Conservation (phyloP, 345 rosid genomes). For the Dovyalis caffra region DNA sequence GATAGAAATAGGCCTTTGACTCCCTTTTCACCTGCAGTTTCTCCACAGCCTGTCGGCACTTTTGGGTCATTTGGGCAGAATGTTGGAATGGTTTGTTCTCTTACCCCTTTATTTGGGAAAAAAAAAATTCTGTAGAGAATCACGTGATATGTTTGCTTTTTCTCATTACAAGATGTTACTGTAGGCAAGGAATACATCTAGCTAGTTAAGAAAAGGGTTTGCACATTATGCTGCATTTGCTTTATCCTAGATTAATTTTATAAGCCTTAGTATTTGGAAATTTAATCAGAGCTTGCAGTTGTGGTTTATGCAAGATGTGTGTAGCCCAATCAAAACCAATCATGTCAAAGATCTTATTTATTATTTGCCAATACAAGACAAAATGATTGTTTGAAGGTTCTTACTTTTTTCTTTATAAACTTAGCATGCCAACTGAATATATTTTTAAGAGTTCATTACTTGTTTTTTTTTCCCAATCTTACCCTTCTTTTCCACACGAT, state of each 20-base stretch:
- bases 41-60: slow-evolving; percentile 68
- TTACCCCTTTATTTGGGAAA: slow-evolving; percentile 11
- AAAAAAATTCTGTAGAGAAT: background rate
- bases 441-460: background rate
- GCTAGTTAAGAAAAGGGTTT: background rate
- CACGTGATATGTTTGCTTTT: background rate
- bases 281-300: background rate
- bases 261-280: background rate
- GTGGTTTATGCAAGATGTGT: background rate
- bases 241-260: background rate
- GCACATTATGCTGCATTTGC: too few species aligned
- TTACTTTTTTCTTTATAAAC: background rate
- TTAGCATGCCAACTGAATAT: background rate
- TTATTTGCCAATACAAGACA: too few species aligned
- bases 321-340: background rate
- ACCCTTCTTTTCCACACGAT: background rate
- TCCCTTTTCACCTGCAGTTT: slow-evolving; percentile 61
- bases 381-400: background rate
- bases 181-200: background rate
- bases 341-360: background rate
- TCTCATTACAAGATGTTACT: background rate
- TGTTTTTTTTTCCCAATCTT: background rate
- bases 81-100: slow-evolving; percentile 57
- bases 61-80: slow-evolving; percentile 65
- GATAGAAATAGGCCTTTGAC: slow-evolving; percentile 66